Evolutionary conservation across 352 stramenopile genomes (phyloP).

Genomic region (Blastocystis hominis): DNA sequence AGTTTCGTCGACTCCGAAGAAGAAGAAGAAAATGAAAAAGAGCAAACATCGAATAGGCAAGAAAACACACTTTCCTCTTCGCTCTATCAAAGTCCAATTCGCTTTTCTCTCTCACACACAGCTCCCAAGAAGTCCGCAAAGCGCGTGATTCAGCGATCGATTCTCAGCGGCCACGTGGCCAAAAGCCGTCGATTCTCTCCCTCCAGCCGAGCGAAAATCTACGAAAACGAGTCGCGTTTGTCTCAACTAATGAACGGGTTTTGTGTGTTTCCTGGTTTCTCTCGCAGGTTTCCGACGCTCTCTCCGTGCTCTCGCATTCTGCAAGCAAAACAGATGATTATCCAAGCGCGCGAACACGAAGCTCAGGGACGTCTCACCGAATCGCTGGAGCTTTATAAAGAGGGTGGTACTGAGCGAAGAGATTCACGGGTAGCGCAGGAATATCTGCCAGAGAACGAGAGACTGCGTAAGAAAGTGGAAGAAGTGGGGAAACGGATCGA

Average conservation of each 20-base stretch:
- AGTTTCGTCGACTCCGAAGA: slow-evolving; percentile 1
- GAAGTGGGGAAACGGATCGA: not conserved
- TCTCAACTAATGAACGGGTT: slow-evolving; percentile 25
- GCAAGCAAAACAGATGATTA: not conserved
- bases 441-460: not conserved
- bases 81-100: not conserved
- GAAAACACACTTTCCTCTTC: not conserved
- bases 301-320: slow-evolving; percentile 10
- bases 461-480: not conserved
- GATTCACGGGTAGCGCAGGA: not conserved
- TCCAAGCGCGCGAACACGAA: not conserved
- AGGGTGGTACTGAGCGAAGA: not conserved
- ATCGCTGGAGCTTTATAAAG: not conserved
- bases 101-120: not conserved
- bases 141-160: slow-evolving; percentile 12
- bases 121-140: slow-evolving; percentile 11
- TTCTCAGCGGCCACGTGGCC: not conserved
- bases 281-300: not conserved
- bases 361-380: not conserved
- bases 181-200: not conserved
- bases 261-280: not conserved
- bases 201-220: slow-evolving; percentile 5
- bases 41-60: not conserved
- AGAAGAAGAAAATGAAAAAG: not conserved
- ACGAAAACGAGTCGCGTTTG: slow-evolving; percentile 37